Base-by-base conservation (phyloP, 2,329 filamentous ascomycete genomes). In the Stachybotrys chartarum region DNA sequence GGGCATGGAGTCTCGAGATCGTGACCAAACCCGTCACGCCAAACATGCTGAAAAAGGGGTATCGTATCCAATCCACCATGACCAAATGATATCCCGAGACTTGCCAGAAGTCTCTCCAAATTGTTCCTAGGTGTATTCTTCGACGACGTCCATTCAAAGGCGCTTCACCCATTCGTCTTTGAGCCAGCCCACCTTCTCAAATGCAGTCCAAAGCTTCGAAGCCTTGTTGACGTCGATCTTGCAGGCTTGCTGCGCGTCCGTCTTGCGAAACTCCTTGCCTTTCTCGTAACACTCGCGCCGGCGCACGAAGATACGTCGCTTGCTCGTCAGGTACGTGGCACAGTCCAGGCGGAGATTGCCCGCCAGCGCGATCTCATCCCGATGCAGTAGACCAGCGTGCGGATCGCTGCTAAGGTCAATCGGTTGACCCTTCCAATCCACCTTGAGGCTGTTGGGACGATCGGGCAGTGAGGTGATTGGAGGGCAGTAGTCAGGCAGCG, bases 171-270 rank as follows among this genome's bases (percentile, higher is more conserved):
- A 79, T 4, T 68, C 61, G 16, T 75, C 67, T 6, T 88, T 78
- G 59, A 96, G 84, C 90, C 91, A 96, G 62, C 88, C 88, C 44
- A 94, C 89, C 63, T 85, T 87, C 52, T 96, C 89, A 67, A 90
- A 97, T 6, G 91, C 91, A 44, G 85, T 86, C 89, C 91, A 96
- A 50, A 97, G 78, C 71, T 93, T 93, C 61, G 90, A 95, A 3
- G 92, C 91, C 77, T 97, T 97, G 78, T 97, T 97, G 69, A 97
- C 93, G 65, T 97, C 93, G 60, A 97, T 96, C 77, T 95, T 95
- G 80, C 91, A 96, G n/a, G 90, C 91, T 70, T 96, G 90, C 71
- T 97, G 93, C 6, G 91, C 91, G 68, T 96, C 90, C 1, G 93
- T 97, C 81, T 96, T 96, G 69, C 90, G 86, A 70, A 96, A 97